phyloP scores from a whole-genome alignment of 108 stramenopile species.

The Bacterosira constricta region DNA sequence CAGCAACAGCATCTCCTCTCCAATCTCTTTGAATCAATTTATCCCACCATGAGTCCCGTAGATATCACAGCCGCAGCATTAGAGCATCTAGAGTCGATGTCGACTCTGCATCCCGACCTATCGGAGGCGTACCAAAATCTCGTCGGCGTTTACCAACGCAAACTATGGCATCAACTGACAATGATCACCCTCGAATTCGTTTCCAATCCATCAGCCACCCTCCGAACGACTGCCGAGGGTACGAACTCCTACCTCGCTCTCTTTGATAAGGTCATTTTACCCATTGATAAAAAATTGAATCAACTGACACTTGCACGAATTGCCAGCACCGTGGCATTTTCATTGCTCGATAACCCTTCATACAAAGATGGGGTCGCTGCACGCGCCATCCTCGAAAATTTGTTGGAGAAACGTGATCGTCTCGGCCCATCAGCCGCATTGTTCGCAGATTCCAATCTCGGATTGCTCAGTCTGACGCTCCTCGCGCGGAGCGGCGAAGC shows the following conservation, averaged over 20 bases:
- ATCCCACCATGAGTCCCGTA: conserved; percentile 25
- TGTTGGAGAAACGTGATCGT: conserved; percentile 35
- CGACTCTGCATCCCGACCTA: conserved; percentile 73
- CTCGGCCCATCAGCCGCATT: conserved; percentile 68
- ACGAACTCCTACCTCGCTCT: conserved; percentile 69
- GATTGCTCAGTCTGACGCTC: conserved; percentile 54
- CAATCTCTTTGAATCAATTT: too few relatives aligned
- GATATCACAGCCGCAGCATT: conserved; percentile 65
- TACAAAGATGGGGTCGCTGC: conserved; percentile 48
- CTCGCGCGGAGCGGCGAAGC: conserved; percentile 33
- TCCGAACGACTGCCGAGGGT: conserved; percentile 48
- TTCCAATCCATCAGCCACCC: conserved; percentile 24
- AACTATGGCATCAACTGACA: conserved; percentile 98
- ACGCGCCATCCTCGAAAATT: conserved; percentile 53
- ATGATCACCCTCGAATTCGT: conserved; percentile 74
- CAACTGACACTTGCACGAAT: conserved; percentile 89
- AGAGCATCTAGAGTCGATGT: conserved; percentile 84
- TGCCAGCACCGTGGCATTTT: conserved; percentile 70
- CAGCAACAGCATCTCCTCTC: too few relatives aligned
- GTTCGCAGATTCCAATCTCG: conserved; percentile 70
- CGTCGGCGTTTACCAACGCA: conserved; percentile 62
- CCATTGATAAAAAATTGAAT: conserved; percentile 83
- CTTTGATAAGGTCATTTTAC: conserved; percentile 59
- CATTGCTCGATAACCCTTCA: conserved; percentile 41
- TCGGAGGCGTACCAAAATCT: conserved; percentile 80